phyloP scores from a whole-genome alignment of 202 grass and related monocot genomes.

The Carex sylvatica region DNA sequence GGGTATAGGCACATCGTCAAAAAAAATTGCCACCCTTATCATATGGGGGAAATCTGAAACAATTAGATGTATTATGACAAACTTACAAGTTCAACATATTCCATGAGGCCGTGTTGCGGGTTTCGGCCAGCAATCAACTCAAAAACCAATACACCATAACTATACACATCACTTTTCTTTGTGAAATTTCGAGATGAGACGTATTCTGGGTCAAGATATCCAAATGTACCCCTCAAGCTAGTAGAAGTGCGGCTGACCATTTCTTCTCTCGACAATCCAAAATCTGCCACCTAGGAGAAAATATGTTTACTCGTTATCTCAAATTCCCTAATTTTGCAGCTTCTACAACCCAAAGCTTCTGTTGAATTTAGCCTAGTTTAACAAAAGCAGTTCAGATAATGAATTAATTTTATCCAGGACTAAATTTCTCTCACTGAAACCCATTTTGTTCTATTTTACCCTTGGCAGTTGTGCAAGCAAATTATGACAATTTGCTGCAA shows the following conservation, averaged over 20 bases:
- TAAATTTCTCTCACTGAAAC: conserved; percentile 12
- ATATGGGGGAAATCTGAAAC: neutral
- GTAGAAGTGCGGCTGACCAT: conserved; percentile 62
- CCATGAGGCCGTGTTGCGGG: conserved; percentile 95
- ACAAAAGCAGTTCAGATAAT: neutral
- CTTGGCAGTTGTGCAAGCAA: neutral
- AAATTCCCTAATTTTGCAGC: neutral
- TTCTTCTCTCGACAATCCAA: conserved; percentile 92
- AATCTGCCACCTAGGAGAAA: conserved; percentile 76
- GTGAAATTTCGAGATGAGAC: conserved; percentile 79
- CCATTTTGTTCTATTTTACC: neutral
- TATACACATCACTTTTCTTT: conserved; percentile 94
- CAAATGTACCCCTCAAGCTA: conserved; percentile 80
- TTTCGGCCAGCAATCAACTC: conserved; percentile 80
- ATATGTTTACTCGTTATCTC: conserved; percentile 10
- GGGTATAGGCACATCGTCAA: neutral
- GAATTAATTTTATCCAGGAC: neutral
- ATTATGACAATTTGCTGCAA: neutral
- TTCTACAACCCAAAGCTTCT: neutral
- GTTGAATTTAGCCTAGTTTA: neutral
- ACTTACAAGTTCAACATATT: conserved; percentile 96
- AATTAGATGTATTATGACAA: neutral
- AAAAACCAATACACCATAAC: conserved; percentile 82
- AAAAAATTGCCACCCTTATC: neutral
- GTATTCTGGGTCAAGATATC: conserved; percentile 93